phyloP scores from a whole-genome alignment of 2,329 filamentous ascomycete species.

The Bertia moriformis region DNA sequence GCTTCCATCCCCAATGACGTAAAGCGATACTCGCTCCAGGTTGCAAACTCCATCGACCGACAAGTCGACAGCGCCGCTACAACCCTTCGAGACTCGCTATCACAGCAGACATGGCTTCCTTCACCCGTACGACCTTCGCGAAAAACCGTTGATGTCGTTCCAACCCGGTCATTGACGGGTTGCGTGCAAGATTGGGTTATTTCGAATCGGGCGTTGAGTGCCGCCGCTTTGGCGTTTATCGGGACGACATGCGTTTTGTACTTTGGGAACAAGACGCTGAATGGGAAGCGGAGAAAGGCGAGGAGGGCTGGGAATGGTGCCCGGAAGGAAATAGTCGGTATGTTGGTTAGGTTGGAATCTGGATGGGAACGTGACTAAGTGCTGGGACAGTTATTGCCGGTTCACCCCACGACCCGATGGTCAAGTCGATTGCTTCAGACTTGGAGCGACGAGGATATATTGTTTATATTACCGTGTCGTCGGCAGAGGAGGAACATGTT shows the following conservation, averaged over 20 bases:
- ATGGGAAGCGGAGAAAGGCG: constrained; percentile 39
- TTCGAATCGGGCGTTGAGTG: not conserved
- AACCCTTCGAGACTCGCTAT: constrained; percentile 32
- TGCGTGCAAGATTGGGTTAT: not conserved
- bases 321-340: constrained; percentile 45
- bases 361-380: not conserved
- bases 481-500: constrained; percentile 40
- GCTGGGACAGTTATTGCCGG: constrained; percentile 36
- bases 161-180: not conserved
- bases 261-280: constrained; percentile 30
- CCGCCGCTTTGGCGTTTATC: not conserved
- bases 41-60: constrained; percentile 43
- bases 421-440: constrained; percentile 40
- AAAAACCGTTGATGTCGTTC: not conserved
- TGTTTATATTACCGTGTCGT: constrained; percentile 46
- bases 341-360: constrained; percentile 6
- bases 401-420: constrained; percentile 42
- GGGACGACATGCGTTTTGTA: constrained; percentile 23
- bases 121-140: constrained; percentile 20
- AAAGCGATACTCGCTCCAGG: constrained; percentile 33
- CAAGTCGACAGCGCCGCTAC: constrained; percentile 41
- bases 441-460: constrained; percentile 51
- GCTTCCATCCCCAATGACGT: constrained; percentile 37
- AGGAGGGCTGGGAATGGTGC: constrained; percentile 43
- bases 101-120: constrained; percentile 34